phyloP scores from a whole-genome alignment of 306 rosid species.

The Purshia tridentata region DNA sequence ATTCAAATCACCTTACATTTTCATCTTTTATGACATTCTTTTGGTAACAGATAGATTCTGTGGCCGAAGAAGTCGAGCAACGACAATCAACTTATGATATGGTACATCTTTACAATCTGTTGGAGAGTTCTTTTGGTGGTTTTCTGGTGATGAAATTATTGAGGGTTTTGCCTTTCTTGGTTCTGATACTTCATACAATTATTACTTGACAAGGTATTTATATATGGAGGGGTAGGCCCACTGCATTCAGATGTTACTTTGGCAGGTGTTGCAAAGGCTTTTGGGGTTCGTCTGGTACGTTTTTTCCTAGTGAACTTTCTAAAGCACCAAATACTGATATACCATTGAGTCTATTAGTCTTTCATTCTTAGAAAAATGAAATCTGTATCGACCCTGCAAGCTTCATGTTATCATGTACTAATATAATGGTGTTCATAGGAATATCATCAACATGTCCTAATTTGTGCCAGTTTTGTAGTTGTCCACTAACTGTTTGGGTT shows the following conservation, averaged over 20 bases:
- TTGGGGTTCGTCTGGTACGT: constrained; percentile 90
- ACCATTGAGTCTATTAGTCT: not conserved
- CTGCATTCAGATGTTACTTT: constrained; percentile 84
- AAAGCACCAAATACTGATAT: not conserved
- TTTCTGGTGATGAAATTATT: constrained; percentile 16
- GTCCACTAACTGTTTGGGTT: constrained; percentile 12
- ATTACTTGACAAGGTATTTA: constrained; percentile 56
- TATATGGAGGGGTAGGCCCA: constrained; percentile 95
- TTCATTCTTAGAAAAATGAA: constrained; percentile 14
- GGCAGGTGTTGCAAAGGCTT: constrained; percentile 92
- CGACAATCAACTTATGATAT: constrained; percentile 61
- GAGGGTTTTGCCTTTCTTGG: not conserved
- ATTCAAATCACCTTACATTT: constrained; percentile 16
- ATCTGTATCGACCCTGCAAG: constrained; percentile 12
- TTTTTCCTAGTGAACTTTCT: constrained; percentile 19
- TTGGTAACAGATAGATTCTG: constrained; percentile 76
- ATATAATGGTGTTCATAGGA: constrained; percentile 9
- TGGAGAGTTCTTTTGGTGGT: constrained; percentile 18
- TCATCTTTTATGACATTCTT: constrained; percentile 20
- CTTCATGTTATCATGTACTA: constrained; percentile 13
- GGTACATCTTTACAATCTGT: constrained; percentile 44
- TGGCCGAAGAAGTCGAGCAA: constrained; percentile 87
- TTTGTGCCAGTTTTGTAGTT: constrained; percentile 12
- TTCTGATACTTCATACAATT: constrained; percentile 22
- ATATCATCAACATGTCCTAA: not conserved